phyloP scores from a whole-genome alignment of 139 green algal species.

The Edaphochlamys debaryana region DNA sequence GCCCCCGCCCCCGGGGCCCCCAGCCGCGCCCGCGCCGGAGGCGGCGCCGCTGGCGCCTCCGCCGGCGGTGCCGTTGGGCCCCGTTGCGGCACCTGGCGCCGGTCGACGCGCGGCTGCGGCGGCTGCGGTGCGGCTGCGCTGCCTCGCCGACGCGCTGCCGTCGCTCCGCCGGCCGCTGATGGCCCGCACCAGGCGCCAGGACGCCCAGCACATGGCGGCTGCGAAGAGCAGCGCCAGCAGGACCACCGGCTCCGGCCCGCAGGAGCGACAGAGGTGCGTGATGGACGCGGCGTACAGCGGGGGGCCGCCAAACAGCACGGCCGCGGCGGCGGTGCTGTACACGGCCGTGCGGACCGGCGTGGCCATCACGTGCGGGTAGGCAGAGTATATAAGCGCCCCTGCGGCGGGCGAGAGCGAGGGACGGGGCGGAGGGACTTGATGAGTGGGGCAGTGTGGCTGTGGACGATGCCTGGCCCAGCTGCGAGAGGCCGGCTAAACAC shows the following conservation, averaged over 20 bases:
- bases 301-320: not conserved
- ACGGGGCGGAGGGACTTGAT: not conserved
- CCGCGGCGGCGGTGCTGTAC: not conserved
- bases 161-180: not conserved
- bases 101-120: not conserved
- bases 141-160: too few relatives aligned
- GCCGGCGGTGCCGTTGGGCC: too few relatives aligned
- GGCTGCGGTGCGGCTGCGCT: too few relatives aligned
- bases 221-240: conserved; percentile 1
- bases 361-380: not conserved
- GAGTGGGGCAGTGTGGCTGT: too few relatives aligned
- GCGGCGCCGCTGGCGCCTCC: too few relatives aligned
- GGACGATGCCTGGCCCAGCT: too few relatives aligned
- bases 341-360: not conserved
- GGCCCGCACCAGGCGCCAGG: not conserved
- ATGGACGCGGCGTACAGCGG: not conserved
- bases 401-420: not conserved
- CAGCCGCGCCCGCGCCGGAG: too few relatives aligned
- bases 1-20: not conserved
- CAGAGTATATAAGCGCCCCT: not conserved
- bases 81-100: too few relatives aligned
- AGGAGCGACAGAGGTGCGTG: not conserved
- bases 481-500: too few relatives aligned
- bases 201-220: not conserved
- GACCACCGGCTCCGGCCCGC: not conserved